Evolutionary conservation across 116 monocot species (phyloP).

Genomic region (Dioscorea cayenensis): DNA sequence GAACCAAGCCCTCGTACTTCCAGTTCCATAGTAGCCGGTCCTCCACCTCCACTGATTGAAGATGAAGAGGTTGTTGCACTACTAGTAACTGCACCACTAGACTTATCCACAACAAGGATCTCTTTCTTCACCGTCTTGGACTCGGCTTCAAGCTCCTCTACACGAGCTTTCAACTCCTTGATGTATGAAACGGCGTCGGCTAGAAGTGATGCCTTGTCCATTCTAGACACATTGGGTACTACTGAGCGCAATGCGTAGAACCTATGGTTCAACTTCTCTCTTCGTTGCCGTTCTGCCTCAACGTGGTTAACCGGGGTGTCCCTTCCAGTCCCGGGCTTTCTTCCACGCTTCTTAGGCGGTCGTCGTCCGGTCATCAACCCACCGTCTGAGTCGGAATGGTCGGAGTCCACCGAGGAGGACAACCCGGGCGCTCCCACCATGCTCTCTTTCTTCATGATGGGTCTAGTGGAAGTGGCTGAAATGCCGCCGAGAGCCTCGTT

Average conservation of each 20-base stretch:
- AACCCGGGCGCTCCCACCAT: neutral
- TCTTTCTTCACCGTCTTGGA: slow-evolving; percentile 4
- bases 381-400: slow-evolving; percentile 19
- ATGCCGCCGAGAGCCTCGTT: neutral
- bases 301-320: slow-evolving; percentile 11
- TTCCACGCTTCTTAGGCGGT: slow-evolving; percentile 18
- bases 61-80: neutral
- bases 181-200: slow-evolving; percentile 12
- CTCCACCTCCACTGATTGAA: neutral
- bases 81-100: neutral
- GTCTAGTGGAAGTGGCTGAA: neutral
- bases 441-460: neutral
- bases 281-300: slow-evolving; percentile 7
- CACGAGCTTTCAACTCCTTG: slow-evolving; percentile 2
- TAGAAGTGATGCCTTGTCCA: slow-evolving; percentile 11
- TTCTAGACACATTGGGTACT: slow-evolving; percentile 9
- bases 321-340: slow-evolving; percentile 14
- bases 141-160: slow-evolving; percentile 7
- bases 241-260: slow-evolving; percentile 13
- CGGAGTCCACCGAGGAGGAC: slow-evolving; percentile 13
- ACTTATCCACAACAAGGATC: neutral
- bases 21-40: neutral
- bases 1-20: neutral
- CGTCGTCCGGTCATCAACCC: slow-evolving; percentile 5
- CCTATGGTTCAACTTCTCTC: slow-evolving; percentile 10